Evolutionary conservation across 345 rosid species (phyloP).

Genomic region (Carallia pectinifolia): DNA sequence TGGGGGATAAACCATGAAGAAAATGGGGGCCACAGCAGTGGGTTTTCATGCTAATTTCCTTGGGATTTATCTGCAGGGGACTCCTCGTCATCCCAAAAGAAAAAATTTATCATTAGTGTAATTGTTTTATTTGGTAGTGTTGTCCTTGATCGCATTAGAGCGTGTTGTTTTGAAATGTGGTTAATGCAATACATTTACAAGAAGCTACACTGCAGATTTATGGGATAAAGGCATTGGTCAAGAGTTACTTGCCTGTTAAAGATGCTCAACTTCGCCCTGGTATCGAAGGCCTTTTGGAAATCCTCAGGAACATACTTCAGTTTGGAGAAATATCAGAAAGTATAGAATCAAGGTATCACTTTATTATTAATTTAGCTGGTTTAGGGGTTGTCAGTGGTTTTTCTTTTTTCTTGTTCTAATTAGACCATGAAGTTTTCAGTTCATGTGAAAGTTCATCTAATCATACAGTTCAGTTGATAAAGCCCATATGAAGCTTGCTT

Average conservation of each 20-base stretch:
- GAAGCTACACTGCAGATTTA: conserved; percentile 52
- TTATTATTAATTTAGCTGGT: background rate
- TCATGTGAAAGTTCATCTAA: conserved; percentile 14
- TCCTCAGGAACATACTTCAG: conserved; percentile 60
- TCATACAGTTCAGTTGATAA: conserved; percentile 76
- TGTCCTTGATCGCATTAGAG: no score
- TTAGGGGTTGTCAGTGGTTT: background rate
- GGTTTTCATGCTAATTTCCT: no score
- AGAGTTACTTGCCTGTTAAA: conserved; percentile 87
- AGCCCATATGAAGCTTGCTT: conserved; percentile 88
- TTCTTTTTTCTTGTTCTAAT: conserved; percentile 11
- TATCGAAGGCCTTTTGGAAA: conserved; percentile 63
- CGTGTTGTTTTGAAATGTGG: background rate
- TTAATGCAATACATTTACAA: conserved; percentile 19
- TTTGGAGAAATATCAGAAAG: conserved; percentile 79
- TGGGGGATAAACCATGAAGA: no score
- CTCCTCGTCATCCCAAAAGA: no score
- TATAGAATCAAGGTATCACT: conserved; percentile 66
- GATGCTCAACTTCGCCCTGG: conserved; percentile 92
- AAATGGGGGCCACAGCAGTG: no score
- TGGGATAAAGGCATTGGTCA: conserved; percentile 89
- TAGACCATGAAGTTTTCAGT: conserved; percentile 7
- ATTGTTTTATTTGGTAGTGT: no score
- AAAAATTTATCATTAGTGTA: no score
- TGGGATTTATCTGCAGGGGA: no score